Evolutionary conservation across 805 yeast species (phyloP).

Genomic region (Candida ficus): DNA sequence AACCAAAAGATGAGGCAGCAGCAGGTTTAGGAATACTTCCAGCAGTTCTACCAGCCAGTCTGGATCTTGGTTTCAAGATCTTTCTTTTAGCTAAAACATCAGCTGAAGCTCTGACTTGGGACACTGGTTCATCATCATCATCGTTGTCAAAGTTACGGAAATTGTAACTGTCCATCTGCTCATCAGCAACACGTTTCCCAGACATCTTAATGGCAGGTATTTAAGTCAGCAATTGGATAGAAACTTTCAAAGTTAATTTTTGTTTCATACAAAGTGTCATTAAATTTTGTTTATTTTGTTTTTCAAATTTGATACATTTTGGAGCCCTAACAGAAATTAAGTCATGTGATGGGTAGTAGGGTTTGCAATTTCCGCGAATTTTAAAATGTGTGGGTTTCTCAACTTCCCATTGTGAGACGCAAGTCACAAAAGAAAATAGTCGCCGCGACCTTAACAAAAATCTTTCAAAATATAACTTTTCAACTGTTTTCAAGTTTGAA

Average conservation of each 20-base stretch:
- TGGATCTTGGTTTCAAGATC: slow-evolving; percentile 54
- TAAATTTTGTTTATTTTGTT: not conserved
- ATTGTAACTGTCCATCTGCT: slow-evolving; percentile 57
- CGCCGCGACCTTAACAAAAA: slow-evolving; percentile 7
- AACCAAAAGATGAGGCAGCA: slow-evolving; percentile 7
- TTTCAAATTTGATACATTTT: too few relatives aligned
- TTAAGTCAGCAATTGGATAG: not conserved
- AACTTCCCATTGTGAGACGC: not conserved
- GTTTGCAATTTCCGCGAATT: not conserved
- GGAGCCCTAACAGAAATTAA: too few relatives aligned
- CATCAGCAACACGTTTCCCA: slow-evolving; percentile 59
- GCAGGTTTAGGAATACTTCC: slow-evolving; percentile 2
- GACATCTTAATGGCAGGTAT: slow-evolving; percentile 37
- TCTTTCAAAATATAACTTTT: slow-evolving; percentile 10
- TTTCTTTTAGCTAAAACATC: slow-evolving; percentile 63
- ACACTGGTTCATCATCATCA: slow-evolving; percentile 29
- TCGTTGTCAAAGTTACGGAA: slow-evolving; percentile 28
- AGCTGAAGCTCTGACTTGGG: slow-evolving; percentile 47
- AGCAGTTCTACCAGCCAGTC: slow-evolving; percentile 24
- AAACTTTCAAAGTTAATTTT: not conserved
- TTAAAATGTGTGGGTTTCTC: slow-evolving; percentile 1
- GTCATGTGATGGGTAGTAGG: not conserved
- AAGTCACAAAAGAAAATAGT: too few relatives aligned
- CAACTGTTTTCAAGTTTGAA: slow-evolving; percentile 6
- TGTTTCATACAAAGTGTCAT: too few relatives aligned